These are phyloP conservation scores for Ceratocystis huliohia DNA, from an alignment of 2,329 filamentous ascomycete species.

Conservation along the genomic window DNA sequence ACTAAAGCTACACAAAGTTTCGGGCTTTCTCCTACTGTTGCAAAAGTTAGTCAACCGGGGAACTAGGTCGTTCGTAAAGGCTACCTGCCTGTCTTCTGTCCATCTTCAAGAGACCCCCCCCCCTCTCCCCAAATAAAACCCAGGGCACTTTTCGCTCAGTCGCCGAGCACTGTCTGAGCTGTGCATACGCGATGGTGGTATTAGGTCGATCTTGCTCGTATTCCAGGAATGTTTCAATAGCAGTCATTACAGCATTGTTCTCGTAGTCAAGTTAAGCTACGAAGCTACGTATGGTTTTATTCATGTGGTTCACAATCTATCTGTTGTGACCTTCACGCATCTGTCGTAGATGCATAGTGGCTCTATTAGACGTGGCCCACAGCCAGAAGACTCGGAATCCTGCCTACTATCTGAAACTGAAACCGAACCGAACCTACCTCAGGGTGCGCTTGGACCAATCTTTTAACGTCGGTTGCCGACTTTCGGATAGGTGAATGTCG, in stretches of 20 bases:
- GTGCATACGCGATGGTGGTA: background rate
- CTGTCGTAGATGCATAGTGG: background rate
- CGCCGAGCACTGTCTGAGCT: background rate
- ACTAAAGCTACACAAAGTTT: background rate
- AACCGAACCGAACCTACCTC: background rate
- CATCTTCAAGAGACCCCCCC: background rate
- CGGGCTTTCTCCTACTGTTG: background rate
- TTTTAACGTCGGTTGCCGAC: background rate
- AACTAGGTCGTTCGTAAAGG: background rate
- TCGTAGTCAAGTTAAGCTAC: background rate
- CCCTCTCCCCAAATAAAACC: background rate
- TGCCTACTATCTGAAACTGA: background rate
- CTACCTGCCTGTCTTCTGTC: background rate
- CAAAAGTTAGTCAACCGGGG: background rate
- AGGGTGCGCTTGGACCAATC: background rate
- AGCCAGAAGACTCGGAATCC: background rate
- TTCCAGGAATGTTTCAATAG: background rate
- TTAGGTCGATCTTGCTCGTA: background rate
- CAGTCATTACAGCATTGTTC: background rate
- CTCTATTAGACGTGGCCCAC: background rate
- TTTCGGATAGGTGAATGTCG: conserved; percentile 1
- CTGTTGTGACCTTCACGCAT: too few species aligned
- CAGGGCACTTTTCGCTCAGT: background rate
- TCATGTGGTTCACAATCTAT: too few species aligned
- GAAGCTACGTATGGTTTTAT: too few species aligned